Evolutionary conservation across 257 asterid genomes (phyloP).

Genomic region (Rauvolfia tetraphylla): DNA sequence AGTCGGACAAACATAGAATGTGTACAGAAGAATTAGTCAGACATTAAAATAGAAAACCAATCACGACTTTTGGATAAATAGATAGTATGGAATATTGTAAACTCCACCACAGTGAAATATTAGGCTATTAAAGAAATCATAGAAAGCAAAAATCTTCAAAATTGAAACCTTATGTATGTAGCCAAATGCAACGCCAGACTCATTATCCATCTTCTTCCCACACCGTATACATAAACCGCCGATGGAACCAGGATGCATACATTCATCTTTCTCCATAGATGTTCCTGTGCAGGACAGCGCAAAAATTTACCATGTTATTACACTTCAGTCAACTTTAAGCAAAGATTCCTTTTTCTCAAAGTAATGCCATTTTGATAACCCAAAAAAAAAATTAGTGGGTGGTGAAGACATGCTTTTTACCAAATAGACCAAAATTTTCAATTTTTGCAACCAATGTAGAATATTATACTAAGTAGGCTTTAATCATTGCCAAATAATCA

Average conservation of each 20-base stretch:
- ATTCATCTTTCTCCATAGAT: conserved; percentile 28
- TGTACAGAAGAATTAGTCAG: not conserved
- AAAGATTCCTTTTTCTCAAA: not conserved
- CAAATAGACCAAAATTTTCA: not conserved
- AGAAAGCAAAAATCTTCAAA: not conserved
- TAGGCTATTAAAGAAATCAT: not conserved
- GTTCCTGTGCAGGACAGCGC: conserved; percentile 16
- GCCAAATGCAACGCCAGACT: conserved; percentile 71
- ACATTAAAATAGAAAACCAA: not conserved
- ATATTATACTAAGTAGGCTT: no score
- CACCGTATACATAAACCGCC: conserved; percentile 89
- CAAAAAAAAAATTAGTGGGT: not conserved
- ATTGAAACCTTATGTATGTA: conserved; percentile 76
- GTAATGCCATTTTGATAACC: not conserved
- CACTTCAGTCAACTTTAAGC: not conserved
- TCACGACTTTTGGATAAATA: not conserved
- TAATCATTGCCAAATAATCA: not conserved
- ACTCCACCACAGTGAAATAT: not conserved
- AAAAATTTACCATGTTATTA: conserved; percentile 3
- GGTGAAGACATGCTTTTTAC: not conserved
- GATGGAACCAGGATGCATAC: conserved; percentile 76
- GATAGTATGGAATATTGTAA: not conserved
- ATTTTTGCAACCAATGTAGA: not conserved
- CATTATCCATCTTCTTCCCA: conserved; percentile 64
- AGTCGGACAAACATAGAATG: not conserved